Evolutionary conservation across 2,329 filamentous ascomycete species (phyloP).

Genomic region (Monilinia fructicola): DNA sequence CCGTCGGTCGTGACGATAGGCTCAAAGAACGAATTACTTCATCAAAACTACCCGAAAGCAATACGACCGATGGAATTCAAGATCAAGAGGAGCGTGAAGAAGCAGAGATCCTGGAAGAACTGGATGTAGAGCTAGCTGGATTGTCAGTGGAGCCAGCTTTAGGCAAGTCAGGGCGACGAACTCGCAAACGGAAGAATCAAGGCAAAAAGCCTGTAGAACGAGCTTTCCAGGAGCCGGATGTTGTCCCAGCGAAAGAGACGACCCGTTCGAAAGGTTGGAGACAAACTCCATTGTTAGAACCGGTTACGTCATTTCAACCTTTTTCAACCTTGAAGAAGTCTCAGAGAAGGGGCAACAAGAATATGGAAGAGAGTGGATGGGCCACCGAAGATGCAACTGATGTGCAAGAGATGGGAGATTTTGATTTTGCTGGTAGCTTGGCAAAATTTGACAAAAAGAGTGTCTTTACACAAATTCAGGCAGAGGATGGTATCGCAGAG

Average conservation of each 20-base stretch:
- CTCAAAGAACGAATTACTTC: slow-evolving; percentile 39
- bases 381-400: slow-evolving; percentile 95
- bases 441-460: slow-evolving; percentile 93
- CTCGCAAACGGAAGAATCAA: slow-evolving; percentile 44
- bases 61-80: slow-evolving; percentile 45
- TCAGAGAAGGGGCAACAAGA: slow-evolving; percentile 44
- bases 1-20: slow-evolving; percentile 30
- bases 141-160: slow-evolving; percentile 29
- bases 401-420: slow-evolving; percentile 88
- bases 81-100: slow-evolving; percentile 31
- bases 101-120: slow-evolving; percentile 34
- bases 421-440: slow-evolving; percentile 86
- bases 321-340: slow-evolving; percentile 60
- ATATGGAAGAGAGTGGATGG: slow-evolving; percentile 73
- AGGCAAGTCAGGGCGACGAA: slow-evolving; percentile 42
- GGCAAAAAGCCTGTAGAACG: slow-evolving; percentile 43
- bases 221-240: slow-evolving; percentile 41
- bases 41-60: slow-evolving; percentile 47
- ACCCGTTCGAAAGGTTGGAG: slow-evolving; percentile 64
- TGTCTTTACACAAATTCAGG: slow-evolving; percentile 88
- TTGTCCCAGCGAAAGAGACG: slow-evolving; percentile 46
- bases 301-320: slow-evolving; percentile 61
- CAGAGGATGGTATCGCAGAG: slow-evolving; percentile 85
- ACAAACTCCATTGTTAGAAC: slow-evolving; percentile 64
- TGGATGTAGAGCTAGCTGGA: slow-evolving; percentile 29